Evolutionary conservation across 1,284 basidiomycete genomes (phyloP).

Genomic region (Moesziomyces sp.): DNA sequence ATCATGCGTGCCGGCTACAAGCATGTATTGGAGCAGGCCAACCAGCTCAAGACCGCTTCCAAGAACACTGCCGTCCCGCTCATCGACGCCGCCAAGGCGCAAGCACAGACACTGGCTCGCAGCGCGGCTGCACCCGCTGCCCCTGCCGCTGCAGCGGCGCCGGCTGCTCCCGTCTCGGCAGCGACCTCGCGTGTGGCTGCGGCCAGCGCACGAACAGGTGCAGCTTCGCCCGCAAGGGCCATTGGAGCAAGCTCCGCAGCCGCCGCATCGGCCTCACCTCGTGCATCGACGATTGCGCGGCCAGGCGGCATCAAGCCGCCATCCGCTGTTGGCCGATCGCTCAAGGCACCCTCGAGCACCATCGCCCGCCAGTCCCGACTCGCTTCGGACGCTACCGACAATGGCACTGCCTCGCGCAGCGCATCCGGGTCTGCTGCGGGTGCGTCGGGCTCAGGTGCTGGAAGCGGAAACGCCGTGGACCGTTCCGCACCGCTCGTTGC

Average conservation of each 20-base stretch:
- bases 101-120: constrained; percentile 45
- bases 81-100: constrained; percentile 75
- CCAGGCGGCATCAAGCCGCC: constrained; percentile 51
- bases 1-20: constrained; percentile 84
- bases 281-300: constrained; percentile 36
- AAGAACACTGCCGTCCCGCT: constrained; percentile 84
- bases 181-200: constrained; percentile 12
- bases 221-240: constrained; percentile 28
- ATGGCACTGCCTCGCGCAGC: constrained; percentile 23
- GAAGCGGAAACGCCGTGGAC: constrained; percentile 29
- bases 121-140: constrained; percentile 50
- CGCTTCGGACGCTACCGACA: constrained; percentile 35
- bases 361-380: constrained; percentile 36
- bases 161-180: constrained; percentile 11
- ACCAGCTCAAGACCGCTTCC: constrained; percentile 89
- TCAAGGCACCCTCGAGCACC: constrained; percentile 45
- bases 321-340: constrained; percentile 47
- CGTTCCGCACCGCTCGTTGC: constrained; percentile 74
- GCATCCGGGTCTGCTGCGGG: constrained; percentile 17
- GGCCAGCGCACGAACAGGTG: constrained; percentile 8
- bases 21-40: constrained; percentile 85
- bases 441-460: constrained; percentile 22
- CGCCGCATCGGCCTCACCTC: constrained; percentile 25
- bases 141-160: constrained; percentile 21
- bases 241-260: constrained; percentile 8